Conservation (phyloP, 345 rosid genomes). For the Brassica rapa region DNA sequence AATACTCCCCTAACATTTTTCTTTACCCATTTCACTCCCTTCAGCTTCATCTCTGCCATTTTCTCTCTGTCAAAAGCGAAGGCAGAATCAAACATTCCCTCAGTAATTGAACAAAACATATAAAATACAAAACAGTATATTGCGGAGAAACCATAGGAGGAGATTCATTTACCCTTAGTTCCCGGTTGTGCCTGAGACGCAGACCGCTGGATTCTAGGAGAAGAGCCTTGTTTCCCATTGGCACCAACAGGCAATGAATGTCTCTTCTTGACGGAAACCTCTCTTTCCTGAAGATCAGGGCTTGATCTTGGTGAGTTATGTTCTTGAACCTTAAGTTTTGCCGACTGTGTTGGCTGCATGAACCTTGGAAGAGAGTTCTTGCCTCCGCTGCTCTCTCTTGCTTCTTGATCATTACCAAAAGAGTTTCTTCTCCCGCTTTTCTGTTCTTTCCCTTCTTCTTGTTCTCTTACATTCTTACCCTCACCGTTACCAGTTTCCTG, state of each 20-base stretch:
- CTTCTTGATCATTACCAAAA: conserved; percentile 71
- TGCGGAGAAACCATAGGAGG: not conserved
- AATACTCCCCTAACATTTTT: conserved; percentile 17
- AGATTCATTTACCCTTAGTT: conserved; percentile 56
- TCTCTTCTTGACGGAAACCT: conserved; percentile 67
- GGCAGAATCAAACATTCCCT: not conserved
- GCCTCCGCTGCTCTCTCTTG: conserved; percentile 67
- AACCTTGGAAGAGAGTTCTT: conserved; percentile 80
- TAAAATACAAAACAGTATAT: not conserved
- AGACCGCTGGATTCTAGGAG: conserved; percentile 76
- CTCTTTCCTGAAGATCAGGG: conserved; percentile 88
- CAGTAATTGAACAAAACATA: not conserved
- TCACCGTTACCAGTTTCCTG: conserved; percentile 51
- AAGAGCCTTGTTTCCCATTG: conserved; percentile 89
- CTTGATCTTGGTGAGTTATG: conserved; percentile 91
- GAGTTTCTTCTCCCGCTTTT: conserved; percentile 69
- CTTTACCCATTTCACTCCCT: conserved; percentile 4
- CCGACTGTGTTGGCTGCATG: conserved; percentile 97
- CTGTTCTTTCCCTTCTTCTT: conserved; percentile 64
- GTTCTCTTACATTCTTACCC: conserved; percentile 40
- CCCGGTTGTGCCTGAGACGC: conserved; percentile 62
- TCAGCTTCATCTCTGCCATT: conserved; percentile 68
- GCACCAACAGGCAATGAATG: conserved; percentile 81
- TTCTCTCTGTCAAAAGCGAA: conserved; percentile 61
- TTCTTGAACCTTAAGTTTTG: conserved; percentile 76